Evolutionary conservation across 1,284 basidiomycete species (phyloP), one percentile per base, ranked within the genome.

Genomic region (Pterula multifida): DNA sequence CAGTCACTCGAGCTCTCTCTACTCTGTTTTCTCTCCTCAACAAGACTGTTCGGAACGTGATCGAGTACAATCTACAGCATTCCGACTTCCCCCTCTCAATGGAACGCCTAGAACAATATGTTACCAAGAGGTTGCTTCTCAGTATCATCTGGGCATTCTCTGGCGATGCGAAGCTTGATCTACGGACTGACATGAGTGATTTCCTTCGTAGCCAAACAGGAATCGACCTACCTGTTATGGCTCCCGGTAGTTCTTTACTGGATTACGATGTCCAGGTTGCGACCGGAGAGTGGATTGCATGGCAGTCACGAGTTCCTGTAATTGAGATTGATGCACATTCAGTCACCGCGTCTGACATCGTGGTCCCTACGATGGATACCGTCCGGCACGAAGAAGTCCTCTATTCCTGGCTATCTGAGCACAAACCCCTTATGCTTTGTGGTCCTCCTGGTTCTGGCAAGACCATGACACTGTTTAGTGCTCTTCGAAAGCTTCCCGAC

Each of bases 391-490:
- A 99, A 64, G 94, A 98, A 62, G 92, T 99, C 24, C 71, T 99
- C 1, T 98, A 98, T 66, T 96, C 93, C 0, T 98, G 95, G 94
- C 73, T 99, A 1, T 94, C 93, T 0, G 97, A 98, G 65, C 95
- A 98, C 70, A 98, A 98, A 64, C 97, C 96, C 3, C 76, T 99
- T 51, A 90, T 99, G 81, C 78, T 99, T 21, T 99, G 96, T 64
- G 96, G 96, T 46, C 96, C 96, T 60, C 96, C 96, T 3, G 96
- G 96, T 61, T 98, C 95, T 22, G 96, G 96, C 36, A 99, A 99
- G 73, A 99, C 96, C 3, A 99, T 99, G 96, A 98, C 97, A 0
- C 72, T 99, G n/a, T 98, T 98, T 71, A 96, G 92, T 57, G 96
- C 97, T 3, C 78, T 99, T 26, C 85, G 96, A 51, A 98, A 98